Conservation (phyloP, 1,284 basidiomycete genomes). For the Malassezia slooffiae region DNA sequence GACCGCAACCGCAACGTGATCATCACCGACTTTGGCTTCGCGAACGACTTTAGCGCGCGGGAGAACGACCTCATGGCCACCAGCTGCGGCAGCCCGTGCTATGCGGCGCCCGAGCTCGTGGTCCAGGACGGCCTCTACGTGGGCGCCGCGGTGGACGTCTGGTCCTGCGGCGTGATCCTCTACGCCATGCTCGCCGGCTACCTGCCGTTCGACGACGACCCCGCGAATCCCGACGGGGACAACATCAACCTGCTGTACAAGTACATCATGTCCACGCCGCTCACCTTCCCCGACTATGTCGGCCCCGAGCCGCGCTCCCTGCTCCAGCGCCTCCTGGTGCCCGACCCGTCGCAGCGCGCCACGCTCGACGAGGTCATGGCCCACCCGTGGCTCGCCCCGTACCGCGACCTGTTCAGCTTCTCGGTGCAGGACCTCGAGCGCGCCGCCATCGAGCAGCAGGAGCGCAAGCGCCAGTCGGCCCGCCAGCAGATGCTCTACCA, state of each 20-base stretch:
- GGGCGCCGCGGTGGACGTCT: constrained; percentile 97
- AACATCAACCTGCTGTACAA: constrained; percentile 99
- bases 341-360: constrained; percentile 37
- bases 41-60: constrained; percentile 73
- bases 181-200: constrained; percentile 99
- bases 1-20: constrained; percentile 97
- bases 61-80: constrained; percentile 96
- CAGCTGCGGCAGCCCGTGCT: constrained; percentile 91
- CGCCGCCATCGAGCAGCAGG: constrained; percentile 45
- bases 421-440: constrained; percentile 43
- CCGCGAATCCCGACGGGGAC: constrained; percentile 94
- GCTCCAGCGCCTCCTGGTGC: constrained; percentile 42
- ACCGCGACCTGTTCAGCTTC: constrained; percentile 45
- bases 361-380: constrained; percentile 41
- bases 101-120: constrained; percentile 97
- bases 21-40: constrained; percentile 99
- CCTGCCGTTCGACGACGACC: constrained; percentile 99
- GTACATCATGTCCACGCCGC: constrained; percentile 65
- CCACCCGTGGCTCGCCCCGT: constrained; percentile 43
- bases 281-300: constrained; percentile 46
- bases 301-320: constrained; percentile 41
- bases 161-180: constrained; percentile 97
- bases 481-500: constrained; percentile 45
- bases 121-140: constrained; percentile 95
- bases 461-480: constrained; percentile 43